Evolutionary conservation across 164 flowering plant genomes (phyloP), one percentile per base, ranked within the genome.

Genomic region (Vitis labrusca): DNA sequence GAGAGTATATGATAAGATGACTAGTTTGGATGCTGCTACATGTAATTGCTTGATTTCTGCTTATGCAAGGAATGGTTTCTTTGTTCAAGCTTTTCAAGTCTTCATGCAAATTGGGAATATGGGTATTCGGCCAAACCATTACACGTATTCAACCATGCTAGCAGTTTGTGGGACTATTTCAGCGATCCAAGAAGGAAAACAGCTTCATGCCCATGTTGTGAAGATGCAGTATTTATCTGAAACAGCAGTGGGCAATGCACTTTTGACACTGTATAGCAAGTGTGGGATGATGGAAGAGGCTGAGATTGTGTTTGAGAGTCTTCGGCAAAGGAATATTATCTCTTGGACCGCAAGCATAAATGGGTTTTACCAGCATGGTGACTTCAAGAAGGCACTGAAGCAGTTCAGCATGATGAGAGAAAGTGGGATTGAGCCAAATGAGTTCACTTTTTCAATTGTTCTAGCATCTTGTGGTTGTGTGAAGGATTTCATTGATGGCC

Each of bases 331-430:
- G 59, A 71, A 75, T 54, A 51, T 68, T 32, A 63, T 79, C 54
- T 65, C 78, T 23, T 79, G 82, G 82, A 69, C 82, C 16, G 79
- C 79, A 50, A 69, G 69, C 19, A 69, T 79, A 27, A 57, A 70
- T 30, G 82, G 76, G 11, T 69, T 68, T 47, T 75, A 75, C 61
- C 50, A 56, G 27, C 59, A 65, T 9, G 65, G 32, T 55, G 63
- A 27, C 56, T 72, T 65, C 23, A 63, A 62, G 12, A 61, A 75
- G 61, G 79, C 77, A 47, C 53, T 79, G 29, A 37, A 50, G 58
- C 69, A 65, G 50, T 75, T 72, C 63, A 11, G 16, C 15, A 10
- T 30, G 30, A 79, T 79, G 79, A 57, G 62, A 44, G 17, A 66
- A 5, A 32, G 65, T 32, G 79, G 65, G 64, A 32, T 65, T 27